Base-by-base conservation (phyloP, 306 rosid species). In the Cicer pinnatifidum region DNA sequence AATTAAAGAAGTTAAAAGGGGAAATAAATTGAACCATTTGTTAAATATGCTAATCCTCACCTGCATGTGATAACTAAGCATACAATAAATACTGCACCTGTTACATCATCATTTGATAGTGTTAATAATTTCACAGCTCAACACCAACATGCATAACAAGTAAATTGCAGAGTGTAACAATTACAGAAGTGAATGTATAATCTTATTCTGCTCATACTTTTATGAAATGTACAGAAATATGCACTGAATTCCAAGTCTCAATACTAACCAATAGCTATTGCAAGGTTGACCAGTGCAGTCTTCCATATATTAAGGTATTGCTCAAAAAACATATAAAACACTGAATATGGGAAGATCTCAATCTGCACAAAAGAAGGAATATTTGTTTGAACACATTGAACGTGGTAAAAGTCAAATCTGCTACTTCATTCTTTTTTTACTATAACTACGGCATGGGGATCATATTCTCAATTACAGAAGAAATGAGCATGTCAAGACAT, bases 41-140 rank as follows among this genome's bases (percentile, higher is more conserved):
- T 52, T 59, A 62, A 78, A 74, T 74, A 75, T 58, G 79, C 41
- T 33, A 39, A 62, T 47, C 73, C 90, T 78, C 54, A 94, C 99
- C 99, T 87, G 95, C 96, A 75, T 0, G 99, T 94, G 84, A 88
- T 87, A 52, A 89, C 83, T 79, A 91, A 78, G 71, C 97, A 94
- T 79, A 94, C 99, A 75, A 94, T 81, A 86, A 94, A 94, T n/a
- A 94, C 99, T 16, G 99, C 99, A 79, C 93, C 97, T 94, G 96
- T 79, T 56, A 75, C 85, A 87, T 75, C 69, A 79, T 41, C 37
- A 80, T 64, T 81, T 33, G 20, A 80, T 41, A 28, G 37, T 39
- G 82, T 88, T 51, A 85, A 61, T 75, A 61, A 61, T 28, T 59
- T 72, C 47, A 63, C 33, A 77, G 66, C 65, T 43, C 51, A 60